Base-by-base conservation (phyloP, 495 filamentous ascomycete species). In the Talaromyces nanjingensis region DNA sequence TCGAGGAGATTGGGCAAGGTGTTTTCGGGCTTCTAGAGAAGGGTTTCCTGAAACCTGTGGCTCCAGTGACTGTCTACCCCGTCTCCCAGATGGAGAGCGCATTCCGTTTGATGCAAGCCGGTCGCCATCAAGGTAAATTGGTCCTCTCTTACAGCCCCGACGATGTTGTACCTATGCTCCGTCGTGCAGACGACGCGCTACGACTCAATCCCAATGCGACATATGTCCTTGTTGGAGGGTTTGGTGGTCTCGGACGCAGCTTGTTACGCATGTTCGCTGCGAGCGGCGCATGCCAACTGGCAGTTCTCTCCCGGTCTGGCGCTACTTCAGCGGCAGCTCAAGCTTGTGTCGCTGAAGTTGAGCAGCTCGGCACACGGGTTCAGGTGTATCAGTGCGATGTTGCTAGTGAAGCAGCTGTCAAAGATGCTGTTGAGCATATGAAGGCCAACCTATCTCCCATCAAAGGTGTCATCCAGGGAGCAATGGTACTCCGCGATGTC, bases 71-170 rank as follows among this genome's bases (percentile, higher is more conserved):
- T 7, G 56, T 72, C 0, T 81, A 75, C 60, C 67, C 72, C 3
- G 68, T 81, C 9, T 67, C 72, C 0, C 69, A 84, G 7, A 67
- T 80, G 12, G 75, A 79, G 52, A 65, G 72, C 3, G 86, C 86
- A 0, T 84, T 89, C 69, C 81, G 83, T 62, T 66, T 73, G 4
- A 70, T 89, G 61, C 85, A 88, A 66, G 70, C 73, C 7, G 84
- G 82, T 33, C 81, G 79, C 34, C 69, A 80, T 6, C 69, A 78
- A 9, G 87, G 87, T 2, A 89, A 89, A 68, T 31, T 31, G 4
- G 29, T 31, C 5, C 29, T 31, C 29, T 31, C 29, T 31, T 31
- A 31, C 29, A 31, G 29, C 29, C 29, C 29, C 0, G 29, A 31
- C 0, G 29, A 31, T 5, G 29, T 31, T 31, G 29, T 31, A 31